Percentiles rank a stretch among this genome's conserved stretches.
Evolutionary conservation across 768 basidiomycete species (phyloP).

Genomic region (Rhodotorula kratochvilovae): DNA sequence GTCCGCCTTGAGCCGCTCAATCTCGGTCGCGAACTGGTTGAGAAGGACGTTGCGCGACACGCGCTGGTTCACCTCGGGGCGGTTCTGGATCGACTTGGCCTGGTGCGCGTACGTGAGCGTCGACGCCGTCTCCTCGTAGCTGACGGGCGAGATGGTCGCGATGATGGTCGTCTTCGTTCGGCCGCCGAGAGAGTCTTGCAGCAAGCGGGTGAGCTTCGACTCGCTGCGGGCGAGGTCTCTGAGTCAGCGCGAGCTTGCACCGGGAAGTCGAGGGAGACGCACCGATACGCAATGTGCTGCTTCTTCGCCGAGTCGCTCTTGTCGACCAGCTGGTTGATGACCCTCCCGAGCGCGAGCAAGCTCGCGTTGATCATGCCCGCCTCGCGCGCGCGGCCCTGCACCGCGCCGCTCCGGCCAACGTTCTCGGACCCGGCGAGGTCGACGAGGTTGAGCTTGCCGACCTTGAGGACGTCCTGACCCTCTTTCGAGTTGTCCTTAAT

Average conservation of each 20-base stretch:
- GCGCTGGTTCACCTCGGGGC: conserved; percentile 89
- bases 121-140: conserved; percentile 87
- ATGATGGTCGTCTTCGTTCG: conserved; percentile 96
- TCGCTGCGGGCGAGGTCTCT: conserved; percentile 57
- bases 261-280: conserved; percentile 36
- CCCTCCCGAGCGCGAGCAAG: conserved; percentile 88
- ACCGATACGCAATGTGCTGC: conserved; percentile 91
- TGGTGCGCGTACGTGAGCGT: conserved; percentile 94
- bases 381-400: conserved; percentile 88
- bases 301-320: conserved; percentile 25
- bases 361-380: conserved; percentile 99
- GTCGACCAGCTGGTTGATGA: conserved; percentile 93
- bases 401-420: conserved; percentile 90
- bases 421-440: conserved; percentile 97
- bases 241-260: neutral
- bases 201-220: conserved; percentile 91
- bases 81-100: conserved; percentile 91
- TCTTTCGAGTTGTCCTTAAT: conserved; percentile 66
- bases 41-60: conserved; percentile 87
- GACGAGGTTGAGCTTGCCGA: conserved; percentile 94
- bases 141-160: conserved; percentile 91
- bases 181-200: conserved; percentile 98
- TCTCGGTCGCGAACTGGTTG: conserved; percentile 89
- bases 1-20: conserved; percentile 85
- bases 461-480: conserved; percentile 82